Evolutionary conservation across 1,284 basidiomycete genomes (phyloP).

Genomic region (Malassezia pachydermatis): DNA sequence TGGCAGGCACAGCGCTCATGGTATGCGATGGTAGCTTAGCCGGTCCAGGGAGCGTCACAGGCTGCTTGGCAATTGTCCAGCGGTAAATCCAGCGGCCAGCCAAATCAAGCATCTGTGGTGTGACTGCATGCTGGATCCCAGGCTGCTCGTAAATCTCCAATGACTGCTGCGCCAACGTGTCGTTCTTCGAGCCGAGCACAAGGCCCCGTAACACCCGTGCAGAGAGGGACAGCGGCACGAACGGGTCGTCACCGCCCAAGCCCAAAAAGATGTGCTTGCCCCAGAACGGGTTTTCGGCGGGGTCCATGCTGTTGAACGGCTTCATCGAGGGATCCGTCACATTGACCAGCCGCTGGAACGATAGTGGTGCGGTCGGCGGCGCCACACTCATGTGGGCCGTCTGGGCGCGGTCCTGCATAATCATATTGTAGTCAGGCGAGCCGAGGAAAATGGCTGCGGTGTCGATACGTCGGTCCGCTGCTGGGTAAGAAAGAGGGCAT

Average conservation of each 20-base stretch:
- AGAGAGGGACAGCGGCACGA: slow-evolving; percentile 38
- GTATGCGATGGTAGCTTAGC: too few relatives aligned
- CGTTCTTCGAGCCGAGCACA: slow-evolving; percentile 21
- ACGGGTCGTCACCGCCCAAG: slow-evolving; percentile 33
- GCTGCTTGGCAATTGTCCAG: slow-evolving; percentile 7
- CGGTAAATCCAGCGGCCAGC: slow-evolving; percentile 15
- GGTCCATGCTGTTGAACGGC: slow-evolving; percentile 21
- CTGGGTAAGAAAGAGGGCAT: slow-evolving; percentile 30
- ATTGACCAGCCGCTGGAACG: slow-evolving; percentile 28
- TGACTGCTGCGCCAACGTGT: neutral
- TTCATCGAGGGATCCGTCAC: slow-evolving; percentile 31
- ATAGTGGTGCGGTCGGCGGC: slow-evolving; percentile 34
- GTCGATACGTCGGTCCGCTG: slow-evolving; percentile 57
- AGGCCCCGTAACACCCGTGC: slow-evolving; percentile 31
- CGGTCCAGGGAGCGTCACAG: neutral
- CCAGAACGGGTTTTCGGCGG: slow-evolving; percentile 28
- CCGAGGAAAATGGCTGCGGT: slow-evolving; percentile 65
- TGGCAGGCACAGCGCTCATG: too few relatives aligned
- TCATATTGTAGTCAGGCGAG: slow-evolving; percentile 59
- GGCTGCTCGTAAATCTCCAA: slow-evolving; percentile 10
- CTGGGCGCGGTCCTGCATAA: slow-evolving; percentile 31
- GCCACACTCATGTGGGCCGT: slow-evolving; percentile 31
- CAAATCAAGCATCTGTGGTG: slow-evolving; percentile 5
- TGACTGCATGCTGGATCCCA: neutral
- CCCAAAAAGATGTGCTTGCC: slow-evolving; percentile 43